Conservation (phyloP, 441 rosid species). For the Erodium chrysanthum region DNA sequence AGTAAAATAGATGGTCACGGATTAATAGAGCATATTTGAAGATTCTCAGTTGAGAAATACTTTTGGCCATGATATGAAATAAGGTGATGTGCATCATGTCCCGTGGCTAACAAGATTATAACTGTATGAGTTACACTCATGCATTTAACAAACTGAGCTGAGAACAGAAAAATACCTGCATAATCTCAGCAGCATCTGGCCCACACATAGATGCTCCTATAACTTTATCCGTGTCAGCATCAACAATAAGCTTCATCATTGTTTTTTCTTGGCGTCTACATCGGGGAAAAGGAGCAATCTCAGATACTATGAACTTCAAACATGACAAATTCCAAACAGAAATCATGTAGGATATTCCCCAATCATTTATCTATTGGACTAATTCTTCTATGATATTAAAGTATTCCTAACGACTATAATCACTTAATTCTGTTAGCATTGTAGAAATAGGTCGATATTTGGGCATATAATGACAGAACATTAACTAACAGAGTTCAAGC, state of each 20-base stretch:
- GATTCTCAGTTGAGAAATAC: neutral
- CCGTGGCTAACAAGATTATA: neutral
- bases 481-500: neutral
- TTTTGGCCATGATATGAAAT: neutral
- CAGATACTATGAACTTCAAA: neutral
- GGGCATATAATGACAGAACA: neutral
- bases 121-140: neutral
- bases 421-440: too few relatives aligned
- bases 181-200: slow-evolving; percentile 90
- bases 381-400: too few relatives aligned
- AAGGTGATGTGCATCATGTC: neutral
- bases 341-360: too few relatives aligned
- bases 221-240: slow-evolving; percentile 80
- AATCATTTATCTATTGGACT: too few relatives aligned
- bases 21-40: too few relatives aligned
- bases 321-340: neutral
- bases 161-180: slow-evolving; percentile 52
- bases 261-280: slow-evolving; percentile 92
- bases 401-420: too few relatives aligned
- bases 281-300: neutral
- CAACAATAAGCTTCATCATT: slow-evolving; percentile 85
- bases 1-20: neutral
- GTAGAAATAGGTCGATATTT: too few relatives aligned
- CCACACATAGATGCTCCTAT: slow-evolving; percentile 98
- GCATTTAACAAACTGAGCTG: neutral